Evolutionary conservation across 108 stramenopile species (phyloP).

Genomic region (Pseudonitzschia multistriata): DNA sequence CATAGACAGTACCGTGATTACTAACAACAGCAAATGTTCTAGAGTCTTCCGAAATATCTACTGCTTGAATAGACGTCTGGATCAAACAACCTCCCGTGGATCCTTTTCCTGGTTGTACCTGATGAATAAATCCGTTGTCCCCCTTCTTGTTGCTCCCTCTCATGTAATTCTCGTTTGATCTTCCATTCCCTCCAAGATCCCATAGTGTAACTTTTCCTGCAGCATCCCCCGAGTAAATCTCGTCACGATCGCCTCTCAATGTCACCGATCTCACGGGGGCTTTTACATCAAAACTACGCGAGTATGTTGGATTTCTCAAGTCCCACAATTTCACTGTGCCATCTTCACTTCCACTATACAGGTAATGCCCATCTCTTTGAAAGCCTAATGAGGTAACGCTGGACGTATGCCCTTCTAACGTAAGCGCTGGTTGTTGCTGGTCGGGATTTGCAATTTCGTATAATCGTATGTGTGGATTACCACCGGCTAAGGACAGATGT

Average conservation of each 20-base stretch:
- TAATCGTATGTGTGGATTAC: slow-evolving; percentile 92
- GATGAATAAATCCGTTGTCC: slow-evolving; percentile 54
- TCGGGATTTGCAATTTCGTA: slow-evolving; percentile 65
- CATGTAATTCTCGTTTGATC: slow-evolving; percentile 8
- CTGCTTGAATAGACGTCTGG: slow-evolving; percentile 79
- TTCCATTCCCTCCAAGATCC: slow-evolving; percentile 62
- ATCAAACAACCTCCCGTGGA: slow-evolving; percentile 34
- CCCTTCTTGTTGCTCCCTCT: slow-evolving; percentile 9
- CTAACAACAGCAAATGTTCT: slow-evolving; percentile 78
- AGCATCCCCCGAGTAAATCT: slow-evolving; percentile 91
- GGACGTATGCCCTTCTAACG: slow-evolving; percentile 82
- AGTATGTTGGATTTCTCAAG: slow-evolving; percentile 79
- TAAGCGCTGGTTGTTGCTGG: slow-evolving; percentile 65
- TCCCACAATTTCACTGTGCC: slow-evolving; percentile 93
- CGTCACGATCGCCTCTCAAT: slow-evolving; percentile 90
- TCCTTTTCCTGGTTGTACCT: slow-evolving; percentile 66
- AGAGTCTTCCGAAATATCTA: slow-evolving; percentile 79
- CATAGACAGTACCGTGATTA: slow-evolving; percentile 86
- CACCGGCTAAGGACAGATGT: slow-evolving; percentile 66
- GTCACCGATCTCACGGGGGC: slow-evolving; percentile 92
- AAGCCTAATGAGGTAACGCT: slow-evolving; percentile 96
- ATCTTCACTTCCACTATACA: slow-evolving; percentile 86
- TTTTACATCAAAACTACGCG: slow-evolving; percentile 87
- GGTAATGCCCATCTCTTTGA: slow-evolving; percentile 90
- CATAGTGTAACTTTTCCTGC: slow-evolving; percentile 86